A percentile compares a stretch with the other conserved stretches of the same genome.
These are phyloP conservation scores for Gracilariopsis chorda DNA, from an alignment of 23 red algal species.

Conservation along the genomic window DNA sequence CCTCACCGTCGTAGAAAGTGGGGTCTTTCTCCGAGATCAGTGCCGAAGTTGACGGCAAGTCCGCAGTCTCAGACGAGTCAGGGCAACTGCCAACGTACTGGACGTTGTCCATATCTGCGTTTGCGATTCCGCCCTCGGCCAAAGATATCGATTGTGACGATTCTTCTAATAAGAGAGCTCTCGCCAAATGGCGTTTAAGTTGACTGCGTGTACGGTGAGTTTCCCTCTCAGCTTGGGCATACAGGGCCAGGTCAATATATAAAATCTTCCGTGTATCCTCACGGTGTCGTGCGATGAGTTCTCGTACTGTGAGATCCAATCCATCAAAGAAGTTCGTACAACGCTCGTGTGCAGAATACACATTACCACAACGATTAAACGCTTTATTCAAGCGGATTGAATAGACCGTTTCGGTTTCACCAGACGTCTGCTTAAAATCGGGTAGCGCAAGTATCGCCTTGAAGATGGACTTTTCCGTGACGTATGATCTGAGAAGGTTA, in stretches of 20 bases:
- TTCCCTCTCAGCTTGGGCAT: conserved; percentile 7
- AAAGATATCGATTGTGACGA: background rate
- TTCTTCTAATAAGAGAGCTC: background rate
- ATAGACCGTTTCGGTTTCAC: conserved; percentile 28
- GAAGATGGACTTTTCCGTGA: background rate
- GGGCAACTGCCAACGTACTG: background rate
- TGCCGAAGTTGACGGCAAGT: background rate
- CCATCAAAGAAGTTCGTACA: conserved; percentile 23
- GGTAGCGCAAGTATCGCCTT: background rate
- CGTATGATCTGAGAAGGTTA: conserved; percentile 26
- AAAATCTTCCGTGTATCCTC: background rate
- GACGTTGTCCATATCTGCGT: background rate
- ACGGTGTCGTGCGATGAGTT: background rate
- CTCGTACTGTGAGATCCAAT: background rate
- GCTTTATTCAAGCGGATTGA: conserved; percentile 1
- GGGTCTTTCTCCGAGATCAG: background rate
- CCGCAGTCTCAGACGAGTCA: background rate
- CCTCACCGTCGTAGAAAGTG: background rate
- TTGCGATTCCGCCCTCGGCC: background rate
- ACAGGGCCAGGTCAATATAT: background rate
- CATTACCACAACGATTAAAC: conserved; percentile 17
- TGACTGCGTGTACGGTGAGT: background rate
- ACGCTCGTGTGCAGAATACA: background rate
- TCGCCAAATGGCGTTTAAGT: background rate
- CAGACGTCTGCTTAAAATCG: background rate